Evolutionary conservation across 176 grass and related monocot genomes (phyloP).

Genomic region (Cenchrus fungigraminus): DNA sequence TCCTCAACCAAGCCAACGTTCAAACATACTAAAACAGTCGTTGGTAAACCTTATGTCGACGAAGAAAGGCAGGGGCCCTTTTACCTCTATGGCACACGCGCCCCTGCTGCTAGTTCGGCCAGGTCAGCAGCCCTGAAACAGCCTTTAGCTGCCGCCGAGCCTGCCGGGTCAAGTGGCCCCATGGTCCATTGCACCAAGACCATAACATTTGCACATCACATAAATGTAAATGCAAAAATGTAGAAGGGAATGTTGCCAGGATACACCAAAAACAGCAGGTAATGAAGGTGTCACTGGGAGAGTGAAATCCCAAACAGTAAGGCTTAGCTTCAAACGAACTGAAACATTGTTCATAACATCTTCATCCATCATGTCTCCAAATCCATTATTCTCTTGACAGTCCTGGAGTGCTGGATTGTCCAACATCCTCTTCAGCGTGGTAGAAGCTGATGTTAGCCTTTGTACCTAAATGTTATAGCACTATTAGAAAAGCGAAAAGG

Average conservation of each 20-base stretch:
- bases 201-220: constrained; percentile 9
- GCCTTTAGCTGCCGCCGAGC: not conserved
- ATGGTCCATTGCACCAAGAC: not conserved
- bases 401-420: constrained; percentile 69
- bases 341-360: constrained; percentile 80
- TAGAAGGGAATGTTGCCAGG: constrained; percentile 52
- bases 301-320: constrained; percentile 99
- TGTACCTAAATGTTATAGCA: constrained; percentile 59
- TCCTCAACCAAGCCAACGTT: not conserved
- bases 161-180: not conserved
- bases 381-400: constrained; percentile 65
- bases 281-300: constrained; percentile 90
- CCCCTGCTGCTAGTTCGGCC: not conserved
- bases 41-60: not conserved
- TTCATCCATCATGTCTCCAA: constrained; percentile 93
- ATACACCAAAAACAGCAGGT: constrained; percentile 99
- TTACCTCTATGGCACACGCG: not conserved
- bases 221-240: constrained; percentile 26
- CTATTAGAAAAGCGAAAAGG: constrained; percentile 36
- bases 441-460: constrained; percentile 64
- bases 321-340: constrained; percentile 76
- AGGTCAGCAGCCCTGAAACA: not conserved
- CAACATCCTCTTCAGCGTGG: constrained; percentile 67
- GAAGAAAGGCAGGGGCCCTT: not conserved
- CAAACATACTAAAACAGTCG: not conserved